phyloP scores from a whole-genome alignment of 306 rosid genomes.

The Canavalia gladiata region DNA sequence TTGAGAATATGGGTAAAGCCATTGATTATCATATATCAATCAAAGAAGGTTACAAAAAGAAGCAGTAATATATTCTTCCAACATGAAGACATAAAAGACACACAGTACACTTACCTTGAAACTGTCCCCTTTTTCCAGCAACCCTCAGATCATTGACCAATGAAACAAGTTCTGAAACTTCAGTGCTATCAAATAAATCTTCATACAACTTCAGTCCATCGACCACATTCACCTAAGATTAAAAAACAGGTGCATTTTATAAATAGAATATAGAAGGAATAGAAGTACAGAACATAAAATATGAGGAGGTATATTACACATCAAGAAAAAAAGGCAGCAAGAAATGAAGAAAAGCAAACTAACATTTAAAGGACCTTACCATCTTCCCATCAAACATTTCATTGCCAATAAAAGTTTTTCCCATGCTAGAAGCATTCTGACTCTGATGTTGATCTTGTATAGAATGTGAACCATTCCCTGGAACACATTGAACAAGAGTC shows the following conservation, averaged over 20 bases:
- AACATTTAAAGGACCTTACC: slow-evolving; percentile 60
- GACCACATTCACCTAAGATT: slow-evolving; percentile 69
- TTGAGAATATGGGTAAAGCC: background rate
- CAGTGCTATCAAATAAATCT: slow-evolving; percentile 57
- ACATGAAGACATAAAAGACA: background rate
- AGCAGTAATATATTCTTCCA: background rate
- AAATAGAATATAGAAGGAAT: slow-evolving; percentile 16
- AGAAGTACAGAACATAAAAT: background rate
- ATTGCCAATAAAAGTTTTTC: slow-evolving; percentile 68
- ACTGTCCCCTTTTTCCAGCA: slow-evolving; percentile 73
- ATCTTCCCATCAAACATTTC: slow-evolving; percentile 77
- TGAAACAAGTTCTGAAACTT: slow-evolving; percentile 65
- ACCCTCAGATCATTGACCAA: slow-evolving; percentile 71
- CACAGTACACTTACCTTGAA: slow-evolving; percentile 61
- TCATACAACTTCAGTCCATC: slow-evolving; percentile 79
- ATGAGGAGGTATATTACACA: slow-evolving; percentile 3
- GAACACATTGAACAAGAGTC: slow-evolving; percentile 32
- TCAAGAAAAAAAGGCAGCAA: slow-evolving; percentile 17
- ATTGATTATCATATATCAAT: background rate
- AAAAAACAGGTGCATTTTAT: slow-evolving; percentile 34
- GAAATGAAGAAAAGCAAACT: slow-evolving; percentile 29
- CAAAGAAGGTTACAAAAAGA: background rate
- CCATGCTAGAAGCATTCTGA: slow-evolving; percentile 53
- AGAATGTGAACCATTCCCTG: slow-evolving; percentile 67
- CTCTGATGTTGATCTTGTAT: slow-evolving; percentile 59